A percentile compares a stretch with the other conserved stretches of the same genome.
Evolutionary conservation across 73 alveolate genomes (phyloP).

Genomic region (Paramecium caudatum): DNA sequence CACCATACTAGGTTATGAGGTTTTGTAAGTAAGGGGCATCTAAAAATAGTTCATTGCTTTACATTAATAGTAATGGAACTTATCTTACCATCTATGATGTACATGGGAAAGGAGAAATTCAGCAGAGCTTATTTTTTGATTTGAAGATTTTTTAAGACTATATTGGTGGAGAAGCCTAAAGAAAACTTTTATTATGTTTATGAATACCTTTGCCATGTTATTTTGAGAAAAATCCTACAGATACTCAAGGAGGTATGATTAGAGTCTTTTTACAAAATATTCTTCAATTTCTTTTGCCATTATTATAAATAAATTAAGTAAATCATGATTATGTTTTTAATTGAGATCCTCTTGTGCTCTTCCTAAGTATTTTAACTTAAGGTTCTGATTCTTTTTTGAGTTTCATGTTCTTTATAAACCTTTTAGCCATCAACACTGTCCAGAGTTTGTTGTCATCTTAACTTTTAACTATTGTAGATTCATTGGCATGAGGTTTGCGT

Average conservation of each 20-base stretch:
- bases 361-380: background rate
- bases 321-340: background rate
- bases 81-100: slow-evolving; percentile 65
- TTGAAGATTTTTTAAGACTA: background rate
- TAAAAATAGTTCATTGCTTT: background rate
- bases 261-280: slow-evolving; percentile 63
- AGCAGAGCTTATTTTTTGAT: slow-evolving; percentile 61
- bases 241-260: slow-evolving; percentile 44
- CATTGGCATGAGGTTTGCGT: background rate
- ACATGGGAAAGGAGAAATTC: slow-evolving; percentile 57
- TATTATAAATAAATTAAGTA: background rate
- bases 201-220: slow-evolving; percentile 35
- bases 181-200: slow-evolving; percentile 1
- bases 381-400: background rate
- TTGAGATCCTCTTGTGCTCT: slow-evolving; percentile 25
- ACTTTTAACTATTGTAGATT: background rate
- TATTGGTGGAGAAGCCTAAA: slow-evolving; percentile 40
- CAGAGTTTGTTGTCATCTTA: slow-evolving; percentile 18
- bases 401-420: slow-evolving; percentile 23
- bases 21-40: slow-evolving; percentile 38
- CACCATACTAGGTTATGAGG: slow-evolving; percentile 11
- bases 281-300: slow-evolving; percentile 21
- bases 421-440: slow-evolving; percentile 45
- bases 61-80: slow-evolving; percentile 41
- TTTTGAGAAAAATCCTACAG: slow-evolving; percentile 45